phyloP scores from a whole-genome alignment of 2,329 filamentous ascomycete genomes.

The Aspergillus sp. region DNA sequence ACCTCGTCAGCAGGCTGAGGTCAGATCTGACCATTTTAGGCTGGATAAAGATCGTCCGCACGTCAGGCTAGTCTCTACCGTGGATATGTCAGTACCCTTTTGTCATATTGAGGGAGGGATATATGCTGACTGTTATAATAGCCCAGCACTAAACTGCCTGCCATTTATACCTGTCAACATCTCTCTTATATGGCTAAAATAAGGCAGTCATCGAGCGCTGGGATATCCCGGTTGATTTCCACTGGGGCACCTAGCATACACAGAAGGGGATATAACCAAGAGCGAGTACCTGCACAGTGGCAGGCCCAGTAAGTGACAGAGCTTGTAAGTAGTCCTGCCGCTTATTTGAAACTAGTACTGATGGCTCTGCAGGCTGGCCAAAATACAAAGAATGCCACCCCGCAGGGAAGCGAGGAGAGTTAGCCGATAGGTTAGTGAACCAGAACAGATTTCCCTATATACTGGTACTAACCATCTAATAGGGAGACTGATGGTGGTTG shows the following conservation, averaged over 20 bases:
- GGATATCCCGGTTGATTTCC: no score
- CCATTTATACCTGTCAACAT: no score
- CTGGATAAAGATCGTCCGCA: constrained; percentile 15
- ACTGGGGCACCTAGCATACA: not conserved
- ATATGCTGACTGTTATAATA: not conserved
- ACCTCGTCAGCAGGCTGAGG: not conserved
- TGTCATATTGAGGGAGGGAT: no score
- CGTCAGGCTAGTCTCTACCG: not conserved
- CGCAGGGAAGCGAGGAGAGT: constrained; percentile 9
- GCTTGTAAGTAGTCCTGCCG: not conserved
- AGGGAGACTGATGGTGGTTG: not conserved
- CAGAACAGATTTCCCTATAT: no score
- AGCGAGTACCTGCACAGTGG: not conserved
- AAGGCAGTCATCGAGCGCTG: no score
- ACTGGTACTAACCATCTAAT: not conserved
- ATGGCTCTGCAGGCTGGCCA: constrained; percentile 13
- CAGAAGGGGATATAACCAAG: not conserved
- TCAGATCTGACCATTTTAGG: not conserved
- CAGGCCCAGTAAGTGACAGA: constrained; percentile 12
- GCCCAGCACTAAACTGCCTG: not conserved
- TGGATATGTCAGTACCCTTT: not conserved
- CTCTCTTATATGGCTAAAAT: no score
- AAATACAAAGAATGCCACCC: constrained; percentile 8
- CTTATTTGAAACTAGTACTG: not conserved
- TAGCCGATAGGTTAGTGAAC: not conserved